phyloP scores from a whole-genome alignment of 192 early-diverging fungal species.

The Obelidium mucronatum region DNA sequence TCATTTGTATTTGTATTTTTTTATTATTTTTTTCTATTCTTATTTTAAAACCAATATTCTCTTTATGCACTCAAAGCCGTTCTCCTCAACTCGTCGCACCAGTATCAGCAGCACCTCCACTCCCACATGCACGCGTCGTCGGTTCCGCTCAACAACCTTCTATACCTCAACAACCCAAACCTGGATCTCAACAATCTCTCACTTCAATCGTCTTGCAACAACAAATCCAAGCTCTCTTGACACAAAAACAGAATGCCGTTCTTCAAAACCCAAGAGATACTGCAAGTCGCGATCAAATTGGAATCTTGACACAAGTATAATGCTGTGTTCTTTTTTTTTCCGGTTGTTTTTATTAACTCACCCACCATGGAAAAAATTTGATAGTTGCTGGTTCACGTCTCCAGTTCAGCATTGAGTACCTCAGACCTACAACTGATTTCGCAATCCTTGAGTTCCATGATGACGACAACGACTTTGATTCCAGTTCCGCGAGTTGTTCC shows the following conservation, averaged over 20 bases:
- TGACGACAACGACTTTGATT: background rate
- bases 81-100: too few relatives aligned
- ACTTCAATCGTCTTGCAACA: slow-evolving; percentile 40
- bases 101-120: too few relatives aligned
- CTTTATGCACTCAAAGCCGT: too few relatives aligned
- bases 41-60: too few relatives aligned
- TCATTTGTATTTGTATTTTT: too few relatives aligned
- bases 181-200: background rate
- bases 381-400: slow-evolving; percentile 15
- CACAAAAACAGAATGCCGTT: slow-evolving; percentile 48
- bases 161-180: background rate
- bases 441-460: slow-evolving; percentile 8
- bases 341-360: background rate
- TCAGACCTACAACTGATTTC: slow-evolving; percentile 20
- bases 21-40: too few relatives aligned
- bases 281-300: slow-evolving; percentile 34
- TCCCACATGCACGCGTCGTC: too few relatives aligned
- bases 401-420: background rate
- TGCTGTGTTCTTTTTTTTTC: slow-evolving; percentile 3
- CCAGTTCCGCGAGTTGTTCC: background rate
- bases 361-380: background rate
- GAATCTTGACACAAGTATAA: slow-evolving; percentile 45
- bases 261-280: slow-evolving; percentile 43
- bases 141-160: background rate
- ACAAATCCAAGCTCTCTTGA: slow-evolving; percentile 46